These are phyloP conservation scores for Sordariomycetes sp. DNA, from an alignment of 2,329 filamentous ascomycete species.

Conservation along the genomic window DNA sequence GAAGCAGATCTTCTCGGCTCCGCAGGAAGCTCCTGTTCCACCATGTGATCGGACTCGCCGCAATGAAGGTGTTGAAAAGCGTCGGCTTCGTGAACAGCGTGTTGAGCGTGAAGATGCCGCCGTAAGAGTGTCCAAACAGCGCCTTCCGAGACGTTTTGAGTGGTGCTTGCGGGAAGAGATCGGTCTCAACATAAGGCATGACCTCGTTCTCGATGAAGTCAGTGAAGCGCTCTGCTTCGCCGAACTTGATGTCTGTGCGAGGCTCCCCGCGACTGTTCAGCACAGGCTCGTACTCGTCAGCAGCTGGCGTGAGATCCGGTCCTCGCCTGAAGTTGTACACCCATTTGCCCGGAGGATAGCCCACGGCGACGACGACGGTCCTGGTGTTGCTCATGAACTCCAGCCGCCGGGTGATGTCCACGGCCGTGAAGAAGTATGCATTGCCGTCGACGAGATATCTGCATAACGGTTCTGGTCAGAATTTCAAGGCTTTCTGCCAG, in stretches of 20 bases:
- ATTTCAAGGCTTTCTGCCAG: background rate
- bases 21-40: slow-evolving; percentile 35
- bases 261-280: slow-evolving; percentile 14
- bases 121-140: slow-evolving; percentile 39
- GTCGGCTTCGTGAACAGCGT: slow-evolving; percentile 27
- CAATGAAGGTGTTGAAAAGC: slow-evolving; percentile 33
- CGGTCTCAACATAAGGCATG: slow-evolving; percentile 19
- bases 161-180: slow-evolving; percentile 13
- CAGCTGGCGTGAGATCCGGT: slow-evolving; percentile 19
- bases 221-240: slow-evolving; percentile 35
- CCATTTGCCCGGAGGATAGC: slow-evolving; percentile 17
- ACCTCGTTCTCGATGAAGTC: slow-evolving; percentile 29
- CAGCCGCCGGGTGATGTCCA: slow-evolving; percentile 16
- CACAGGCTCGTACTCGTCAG: slow-evolving; percentile 14
- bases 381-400: slow-evolving; percentile 14
- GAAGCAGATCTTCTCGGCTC: background rate
- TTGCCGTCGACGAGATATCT: slow-evolving; percentile 25
- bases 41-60: slow-evolving; percentile 35
- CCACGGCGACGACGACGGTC: slow-evolving; percentile 20
- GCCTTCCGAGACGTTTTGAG: slow-evolving; percentile 25
- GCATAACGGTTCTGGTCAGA: background rate
- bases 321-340: slow-evolving; percentile 19
- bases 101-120: slow-evolving; percentile 36
- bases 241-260: slow-evolving; percentile 16
- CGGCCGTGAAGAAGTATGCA: slow-evolving; percentile 22